Base-by-base conservation (phyloP, 352 stramenopile genomes). In the Phytophthora citricola region DNA sequence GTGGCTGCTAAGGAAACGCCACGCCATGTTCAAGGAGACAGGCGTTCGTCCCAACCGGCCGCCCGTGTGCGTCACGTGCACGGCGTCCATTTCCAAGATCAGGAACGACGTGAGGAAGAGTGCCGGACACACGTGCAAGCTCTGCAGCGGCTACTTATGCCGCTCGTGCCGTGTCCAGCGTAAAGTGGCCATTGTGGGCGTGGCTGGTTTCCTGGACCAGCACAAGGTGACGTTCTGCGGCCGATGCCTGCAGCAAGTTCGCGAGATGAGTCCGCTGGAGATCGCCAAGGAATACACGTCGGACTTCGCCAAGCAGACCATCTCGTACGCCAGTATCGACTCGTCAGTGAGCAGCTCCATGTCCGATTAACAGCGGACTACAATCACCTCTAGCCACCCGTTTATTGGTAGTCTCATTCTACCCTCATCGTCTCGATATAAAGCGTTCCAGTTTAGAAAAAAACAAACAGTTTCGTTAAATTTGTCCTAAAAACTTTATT, bases 111-210 rank as follows among this genome's bases (percentile, higher is more conserved):
- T 36, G 8, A 0, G 31, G 31, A 36, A 36, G 31, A 36, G 31
- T 9, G 31, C 31, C 31, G 31, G 31, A 36, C 40, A 61, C 6
- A 55, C 62, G 22, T 83, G 75, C 53, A 65, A 66, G n/a, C 48
- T 83, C 6, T 83, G 75, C 56, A 45, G 41, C 11, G 67, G 65
- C 1, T 67, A 58, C 22, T 61, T 83, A 44, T 83, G 75, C 44
- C 69, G 60, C 1, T 52, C 65, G 4, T 83, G 75, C 24, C 66
- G 62, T 26, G 61, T 83, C 15, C 72, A 70, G 39, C 63, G 66
- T 10, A 75, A 73, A 22, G 58, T 83, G 15, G 60, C 43, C 2
- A 70, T 69, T 52, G 50, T 70, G 6, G 64, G 65, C 27, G 24
- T 73, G 22, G 50, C 58, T 8, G 56, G 51, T 4, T 41, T 72